Conservation (phyloP, 805 yeast species). For the Wickerhamiella galacta region DNA sequence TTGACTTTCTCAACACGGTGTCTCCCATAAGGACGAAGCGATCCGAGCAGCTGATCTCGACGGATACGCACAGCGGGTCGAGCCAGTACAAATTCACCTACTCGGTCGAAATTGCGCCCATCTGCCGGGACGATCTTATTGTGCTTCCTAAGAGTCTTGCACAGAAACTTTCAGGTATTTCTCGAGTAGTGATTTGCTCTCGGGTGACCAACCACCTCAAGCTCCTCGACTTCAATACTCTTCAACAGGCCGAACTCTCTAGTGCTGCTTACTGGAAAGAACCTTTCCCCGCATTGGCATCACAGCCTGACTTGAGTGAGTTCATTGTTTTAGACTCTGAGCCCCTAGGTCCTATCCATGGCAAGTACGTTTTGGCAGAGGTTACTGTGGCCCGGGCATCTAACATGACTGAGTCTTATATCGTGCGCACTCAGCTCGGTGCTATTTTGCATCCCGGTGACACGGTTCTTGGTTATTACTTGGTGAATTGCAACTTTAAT, state of each 20-base stretch:
- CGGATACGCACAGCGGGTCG: constrained; percentile 81
- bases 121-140: constrained; percentile 92
- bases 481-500: constrained; percentile 69
- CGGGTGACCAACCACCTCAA: constrained; percentile 64
- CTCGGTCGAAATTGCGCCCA: constrained; percentile 87
- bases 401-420: constrained; percentile 63
- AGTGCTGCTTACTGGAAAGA: constrained; percentile 62
- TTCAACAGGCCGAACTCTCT: constrained; percentile 60
- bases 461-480: constrained; percentile 71
- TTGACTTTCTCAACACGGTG: constrained; percentile 72
- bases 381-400: constrained; percentile 65
- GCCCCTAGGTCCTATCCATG: constrained; percentile 66
- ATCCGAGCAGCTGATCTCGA: constrained; percentile 81
- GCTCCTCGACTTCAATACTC: constrained; percentile 62
- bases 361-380: constrained; percentile 71
- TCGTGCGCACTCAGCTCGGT: constrained; percentile 75
- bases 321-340: constrained; percentile 81
- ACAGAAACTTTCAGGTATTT: constrained; percentile 58
- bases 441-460: constrained; percentile 90
- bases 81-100: constrained; percentile 79
- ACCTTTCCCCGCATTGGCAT: constrained; percentile 60
- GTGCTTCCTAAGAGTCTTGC: constrained; percentile 77
- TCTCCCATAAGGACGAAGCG: constrained; percentile 70
- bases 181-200: constrained; percentile 68
- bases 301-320: constrained; percentile 47